Evolutionary conservation across 2,329 filamentous ascomycete genomes (phyloP), one percentile per base, ranked within the genome.

Genomic region (Cercospora nicotianae): DNA sequence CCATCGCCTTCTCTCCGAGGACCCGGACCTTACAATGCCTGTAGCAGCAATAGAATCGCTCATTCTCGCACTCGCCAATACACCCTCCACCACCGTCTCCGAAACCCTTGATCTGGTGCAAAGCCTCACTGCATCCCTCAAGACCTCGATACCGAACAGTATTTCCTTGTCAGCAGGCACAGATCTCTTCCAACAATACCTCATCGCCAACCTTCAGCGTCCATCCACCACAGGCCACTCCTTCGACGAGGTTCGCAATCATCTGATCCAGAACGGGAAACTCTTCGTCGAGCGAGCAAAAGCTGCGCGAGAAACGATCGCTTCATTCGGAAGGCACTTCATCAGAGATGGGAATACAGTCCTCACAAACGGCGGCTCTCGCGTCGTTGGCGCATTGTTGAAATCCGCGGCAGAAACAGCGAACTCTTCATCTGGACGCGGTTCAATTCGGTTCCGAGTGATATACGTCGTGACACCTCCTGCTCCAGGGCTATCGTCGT

Each of bases 11-110:
- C 85, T 91, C 68, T 77, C 77, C 67, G 85, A 87, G 62, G 93
- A 98, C 79, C 86, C 91, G 10, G 92, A 96, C 70, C 86, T 98
- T 63, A 97, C 94, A 39, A 97, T 97, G 88, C 94, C 95, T 70
- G 92, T 99, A 65, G 95, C 95, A 20, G 93, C 94, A 67, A 97
- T 97, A 77, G 92, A 96, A 82, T 90, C 93, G 30, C 86, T 99
- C 68, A 95, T 98, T 73, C 88, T 91, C 77, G 90, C 95, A 69
- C 91, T 98, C 68, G 90, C 90, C 76, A 87, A 91, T 71, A 91
- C 90, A 57, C 89, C 90, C 70, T 90, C 93, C 6, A 91, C 90
- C 23, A 99, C 95, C 67, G 92, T 97, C 75, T 94, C 91, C 81
- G 95, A 99, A 83, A 97, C 94, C 39, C 90, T 98, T 78, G 90